Conservation (phyloP, 805 yeast genomes). For the Wickerhamiella nectarea region DNA sequence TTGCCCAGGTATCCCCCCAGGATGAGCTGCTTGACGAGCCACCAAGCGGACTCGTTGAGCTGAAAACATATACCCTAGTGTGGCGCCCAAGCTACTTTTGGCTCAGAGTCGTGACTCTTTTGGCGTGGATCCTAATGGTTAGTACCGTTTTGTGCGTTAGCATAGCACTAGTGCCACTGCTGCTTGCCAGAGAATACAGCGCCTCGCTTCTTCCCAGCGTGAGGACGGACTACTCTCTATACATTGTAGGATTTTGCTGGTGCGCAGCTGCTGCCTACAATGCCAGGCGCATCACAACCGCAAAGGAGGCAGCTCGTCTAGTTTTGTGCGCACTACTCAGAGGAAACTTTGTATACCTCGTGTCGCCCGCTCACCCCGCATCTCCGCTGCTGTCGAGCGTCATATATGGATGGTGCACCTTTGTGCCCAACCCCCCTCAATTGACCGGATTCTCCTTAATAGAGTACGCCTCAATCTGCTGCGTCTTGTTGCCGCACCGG, state of each 20-base stretch:
- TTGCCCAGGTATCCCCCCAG: constrained; percentile 70
- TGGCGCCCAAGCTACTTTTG: constrained; percentile 76
- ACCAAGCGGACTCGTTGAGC: constrained; percentile 27
- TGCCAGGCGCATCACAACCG: not conserved
- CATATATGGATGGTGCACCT: not conserved
- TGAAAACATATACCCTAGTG: constrained; percentile 51
- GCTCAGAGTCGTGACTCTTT: constrained; percentile 38
- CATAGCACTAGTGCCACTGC: constrained; percentile 12
- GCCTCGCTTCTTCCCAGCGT: not conserved
- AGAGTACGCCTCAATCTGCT: not conserved
- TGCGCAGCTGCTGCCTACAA: not conserved
- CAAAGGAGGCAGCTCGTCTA: not conserved
- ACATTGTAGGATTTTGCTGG: constrained; percentile 1
- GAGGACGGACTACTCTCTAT: not conserved
- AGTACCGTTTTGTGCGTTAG: constrained; percentile 3
- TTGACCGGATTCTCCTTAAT: not conserved
- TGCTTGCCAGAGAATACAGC: constrained; percentile 14
- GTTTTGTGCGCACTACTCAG: not conserved
- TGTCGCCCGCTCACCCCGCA: not conserved
- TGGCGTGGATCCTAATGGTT: constrained; percentile 30
- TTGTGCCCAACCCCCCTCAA: not conserved
- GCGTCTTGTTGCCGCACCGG: not conserved
- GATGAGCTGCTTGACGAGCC: constrained; percentile 38
- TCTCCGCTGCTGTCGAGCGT: not conserved
- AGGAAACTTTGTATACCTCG: not conserved